Percentiles rank a stretch among this genome's conserved stretches.
Conservation (phyloP, 1,139 yeast species). For the Suhomyces guaymorum region DNA sequence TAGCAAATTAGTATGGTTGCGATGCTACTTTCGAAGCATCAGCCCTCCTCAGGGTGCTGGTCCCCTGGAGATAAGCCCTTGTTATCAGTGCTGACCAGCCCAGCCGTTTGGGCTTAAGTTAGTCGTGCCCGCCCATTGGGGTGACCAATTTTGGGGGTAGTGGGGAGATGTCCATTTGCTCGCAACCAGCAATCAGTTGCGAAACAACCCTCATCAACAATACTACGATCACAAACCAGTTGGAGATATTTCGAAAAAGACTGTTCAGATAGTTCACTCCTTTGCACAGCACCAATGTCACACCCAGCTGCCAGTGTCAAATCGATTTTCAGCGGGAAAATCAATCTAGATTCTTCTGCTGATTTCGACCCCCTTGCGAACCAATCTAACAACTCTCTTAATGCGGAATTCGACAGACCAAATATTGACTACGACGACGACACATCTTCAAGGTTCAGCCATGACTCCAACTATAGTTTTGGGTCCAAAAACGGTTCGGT, state of each 20-base stretch:
- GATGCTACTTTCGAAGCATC: too few species aligned
- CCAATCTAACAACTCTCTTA: slow-evolving; percentile 8
- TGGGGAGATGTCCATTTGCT: slow-evolving; percentile 7
- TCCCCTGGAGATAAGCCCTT: background rate
- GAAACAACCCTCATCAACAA: background rate
- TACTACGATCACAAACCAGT: background rate
- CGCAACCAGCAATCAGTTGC: slow-evolving; percentile 6
- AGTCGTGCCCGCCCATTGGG: slow-evolving; percentile 7
- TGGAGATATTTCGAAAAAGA: too few species aligned
- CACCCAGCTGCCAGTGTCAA: slow-evolving; percentile 48
- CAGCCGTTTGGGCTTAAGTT: too few species aligned
- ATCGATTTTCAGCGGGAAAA: slow-evolving; percentile 42
- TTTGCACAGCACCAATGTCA: slow-evolving; percentile 29
- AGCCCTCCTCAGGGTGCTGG: too few species aligned
- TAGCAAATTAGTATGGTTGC: too few species aligned
- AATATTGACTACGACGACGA: slow-evolving; percentile 14
- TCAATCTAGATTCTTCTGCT: slow-evolving; percentile 31
- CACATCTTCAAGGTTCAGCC: slow-evolving; percentile 17
- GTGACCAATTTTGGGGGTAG: slow-evolving; percentile 9
- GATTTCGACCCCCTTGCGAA: slow-evolving; percentile 19
- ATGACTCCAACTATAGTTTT: slow-evolving; percentile 24
- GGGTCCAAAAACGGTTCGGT: slow-evolving; percentile 23
- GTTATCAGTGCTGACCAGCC: background rate
- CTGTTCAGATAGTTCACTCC: too few species aligned
- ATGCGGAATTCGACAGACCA: slow-evolving; percentile 5